A percentile compares a stretch with the other conserved stretches of the same genome.
phyloP scores from a whole-genome alignment of 495 filamentous ascomycete genomes.

The Tuber borchii region DNA sequence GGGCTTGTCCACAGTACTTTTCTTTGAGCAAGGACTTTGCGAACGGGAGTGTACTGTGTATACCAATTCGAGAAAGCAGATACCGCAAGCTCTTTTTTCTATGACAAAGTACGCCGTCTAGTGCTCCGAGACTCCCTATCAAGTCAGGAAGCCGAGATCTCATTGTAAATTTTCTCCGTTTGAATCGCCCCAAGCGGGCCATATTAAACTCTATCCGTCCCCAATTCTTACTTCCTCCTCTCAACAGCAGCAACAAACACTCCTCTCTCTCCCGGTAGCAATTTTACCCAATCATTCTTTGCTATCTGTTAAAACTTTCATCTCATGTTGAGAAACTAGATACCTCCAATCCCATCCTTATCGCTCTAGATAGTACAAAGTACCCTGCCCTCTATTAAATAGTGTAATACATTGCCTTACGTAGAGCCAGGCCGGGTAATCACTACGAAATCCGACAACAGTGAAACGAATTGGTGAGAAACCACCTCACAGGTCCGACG shows the following conservation, averaged over 20 bases:
- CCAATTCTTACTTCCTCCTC: no score
- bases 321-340: not conserved
- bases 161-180: not conserved
- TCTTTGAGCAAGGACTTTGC: no score
- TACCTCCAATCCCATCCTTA: not conserved
- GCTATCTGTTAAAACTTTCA: not conserved
- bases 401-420: not conserved
- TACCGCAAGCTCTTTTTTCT: not conserved
- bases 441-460: not conserved
- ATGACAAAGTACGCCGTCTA: not conserved
- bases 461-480: not conserved
- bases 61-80: not conserved
- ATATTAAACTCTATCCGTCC: no score
- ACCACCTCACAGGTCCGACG: not conserved
- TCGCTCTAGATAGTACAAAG: not conserved
- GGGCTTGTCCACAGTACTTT: no score
- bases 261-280: not conserved
- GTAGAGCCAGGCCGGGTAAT: no score
- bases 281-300: not conserved
- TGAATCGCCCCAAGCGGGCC: not conserved
- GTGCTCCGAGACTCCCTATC: not conserved
- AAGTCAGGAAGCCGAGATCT: not conserved
- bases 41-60: no score
- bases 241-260: not conserved
- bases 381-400: not conserved